Base-by-base conservation (phyloP, 768 basidiomycete genomes). In the Boletus bicolor region DNA sequence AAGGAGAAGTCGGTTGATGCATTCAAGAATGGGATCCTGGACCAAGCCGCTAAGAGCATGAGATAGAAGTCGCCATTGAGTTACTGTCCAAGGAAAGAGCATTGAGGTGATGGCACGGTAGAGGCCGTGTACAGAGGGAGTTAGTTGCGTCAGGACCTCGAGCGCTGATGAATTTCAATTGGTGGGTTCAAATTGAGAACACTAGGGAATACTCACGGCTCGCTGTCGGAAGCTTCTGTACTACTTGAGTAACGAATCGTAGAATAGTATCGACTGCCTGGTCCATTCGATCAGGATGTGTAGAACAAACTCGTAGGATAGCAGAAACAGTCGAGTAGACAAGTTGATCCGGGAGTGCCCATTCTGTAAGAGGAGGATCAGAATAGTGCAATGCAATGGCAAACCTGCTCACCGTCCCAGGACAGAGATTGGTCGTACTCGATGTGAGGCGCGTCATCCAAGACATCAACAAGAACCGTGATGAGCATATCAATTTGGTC, bases 321-420 rank as follows among this genome's bases (percentile, higher is more conserved):
- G 91, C 88, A 5, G 87, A 87, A 24, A 91, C 80, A 4, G 86
- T 91, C 1, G 88, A 85, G 65, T 79, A 89, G 1, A 90, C 86
- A 39, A 95, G 80, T 64, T 93, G 89, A 70, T 95, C 90, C 37
- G 93, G 86, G 34, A 91, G 77, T 3, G 91, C 81, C 91, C 91
- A 93, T 60, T 91, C 92, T 93, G 43, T n/a, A 37, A 30, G 17
- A 30, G 12, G 19, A 49, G n/a, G 21, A 44, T 58, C 15, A 63
- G 49, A 45, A 38, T 21, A 30, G 7, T 37, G 41, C 14, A 12
- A 24, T 24, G 5, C 17, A 39, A 28, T 41, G 28, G 21, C 14
- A 46, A 39, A 44, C 38, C 56, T 41, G 55, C 74, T 51, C 64
- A 92, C 91, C 89, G 62, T 84, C 80, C 92, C 92, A 94, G 5